phyloP scores from a whole-genome alignment of 2,329 filamentous ascomycete species.

The Cryphonectria nitschkei region DNA sequence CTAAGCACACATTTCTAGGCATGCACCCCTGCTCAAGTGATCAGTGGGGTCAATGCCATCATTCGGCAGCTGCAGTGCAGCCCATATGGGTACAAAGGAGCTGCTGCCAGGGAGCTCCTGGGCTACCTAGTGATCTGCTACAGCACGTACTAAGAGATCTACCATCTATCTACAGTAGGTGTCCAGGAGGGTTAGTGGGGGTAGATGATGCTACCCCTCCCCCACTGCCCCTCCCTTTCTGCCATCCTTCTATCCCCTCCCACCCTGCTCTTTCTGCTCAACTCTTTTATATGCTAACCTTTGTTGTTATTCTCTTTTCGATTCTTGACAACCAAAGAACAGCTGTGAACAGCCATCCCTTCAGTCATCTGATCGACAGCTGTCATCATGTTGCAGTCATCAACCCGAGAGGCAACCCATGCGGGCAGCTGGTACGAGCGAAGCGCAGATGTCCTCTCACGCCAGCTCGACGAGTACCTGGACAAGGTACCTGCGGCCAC shows the following conservation, averaged over 20 bases:
- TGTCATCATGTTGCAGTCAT: slow-evolving; percentile 36
- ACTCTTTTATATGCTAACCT: background rate
- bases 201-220: background rate
- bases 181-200: background rate
- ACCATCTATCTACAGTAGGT: background rate
- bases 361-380: background rate
- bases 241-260: too few species aligned
- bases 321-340: background rate
- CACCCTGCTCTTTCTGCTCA: background rate
- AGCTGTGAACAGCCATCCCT: background rate
- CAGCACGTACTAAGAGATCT: too few species aligned
- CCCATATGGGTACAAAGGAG: background rate
- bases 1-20: background rate
- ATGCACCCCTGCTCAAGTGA: background rate
- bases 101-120: background rate
- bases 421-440: slow-evolving; percentile 87
- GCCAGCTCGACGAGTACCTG: slow-evolving; percentile 77
- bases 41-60: slow-evolving; percentile 14
- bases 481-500: slow-evolving; percentile 68
- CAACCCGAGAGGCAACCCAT: slow-evolving; percentile 65
- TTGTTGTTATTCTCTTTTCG: background rate
- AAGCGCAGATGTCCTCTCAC: slow-evolving; percentile 60
- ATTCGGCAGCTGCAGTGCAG: slow-evolving; percentile 6
- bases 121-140: background rate
- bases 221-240: background rate